Evolutionary conservation across 2,329 filamentous ascomycete genomes (phyloP).

Genomic region (Akanthomyces muscarius): DNA sequence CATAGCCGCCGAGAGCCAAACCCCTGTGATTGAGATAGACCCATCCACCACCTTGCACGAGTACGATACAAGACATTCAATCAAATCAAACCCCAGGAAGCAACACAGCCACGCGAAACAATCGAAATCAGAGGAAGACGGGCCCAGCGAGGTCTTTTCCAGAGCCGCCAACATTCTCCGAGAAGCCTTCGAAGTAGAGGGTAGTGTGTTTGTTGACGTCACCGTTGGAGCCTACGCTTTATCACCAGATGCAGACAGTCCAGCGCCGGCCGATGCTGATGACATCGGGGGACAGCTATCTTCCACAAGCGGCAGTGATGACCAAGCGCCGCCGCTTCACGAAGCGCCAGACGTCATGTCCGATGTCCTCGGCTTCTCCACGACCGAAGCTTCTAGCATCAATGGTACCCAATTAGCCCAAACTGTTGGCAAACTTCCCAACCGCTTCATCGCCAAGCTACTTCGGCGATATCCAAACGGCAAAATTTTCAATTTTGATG

Average conservation of each 20-base stretch:
- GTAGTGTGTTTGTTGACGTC: slow-evolving; percentile 34
- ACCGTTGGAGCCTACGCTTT: slow-evolving; percentile 17
- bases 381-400: not conserved
- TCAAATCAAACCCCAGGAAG: not conserved
- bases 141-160: slow-evolving; percentile 30
- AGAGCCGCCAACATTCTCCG: slow-evolving; percentile 41
- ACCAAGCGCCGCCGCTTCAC: not conserved
- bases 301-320: slow-evolving; percentile 3
- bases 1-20: too few relatives aligned
- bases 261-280: not conserved
- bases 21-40: not conserved
- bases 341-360: slow-evolving; percentile 14
- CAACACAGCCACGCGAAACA: not conserved
- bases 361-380: slow-evolving; percentile 25
- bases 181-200: slow-evolving; percentile 40
- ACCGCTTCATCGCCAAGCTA: slow-evolving; percentile 27
- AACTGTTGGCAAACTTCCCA: slow-evolving; percentile 24
- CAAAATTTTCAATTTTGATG: slow-evolving; percentile 30
- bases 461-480: slow-evolving; percentile 32
- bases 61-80: not conserved
- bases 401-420: slow-evolving; percentile 14
- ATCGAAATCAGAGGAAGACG: not conserved
- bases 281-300: not conserved
- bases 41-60: not conserved
- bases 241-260: not conserved